Conservation (phyloP, 306 rosid species). For the Fragaria vesca region DNA sequence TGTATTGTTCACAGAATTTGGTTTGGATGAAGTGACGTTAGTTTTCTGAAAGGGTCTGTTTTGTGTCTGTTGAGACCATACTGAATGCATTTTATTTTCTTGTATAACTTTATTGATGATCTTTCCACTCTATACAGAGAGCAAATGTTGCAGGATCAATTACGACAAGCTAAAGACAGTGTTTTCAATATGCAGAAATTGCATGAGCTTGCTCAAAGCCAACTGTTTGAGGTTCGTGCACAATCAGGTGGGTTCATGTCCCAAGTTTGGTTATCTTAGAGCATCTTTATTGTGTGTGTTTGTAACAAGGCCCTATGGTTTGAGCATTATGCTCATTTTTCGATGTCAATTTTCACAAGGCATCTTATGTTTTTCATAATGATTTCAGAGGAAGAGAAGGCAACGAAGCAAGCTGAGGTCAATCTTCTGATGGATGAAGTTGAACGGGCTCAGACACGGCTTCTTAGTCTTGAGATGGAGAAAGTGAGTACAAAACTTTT, state of each 20-base stretch:
- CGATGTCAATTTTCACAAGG: slow-evolving; percentile 5
- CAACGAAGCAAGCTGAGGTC: slow-evolving; percentile 91
- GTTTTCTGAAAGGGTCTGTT: slow-evolving; percentile 8
- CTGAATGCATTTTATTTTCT: slow-evolving; percentile 17
- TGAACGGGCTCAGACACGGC: slow-evolving; percentile 63
- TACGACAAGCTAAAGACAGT: slow-evolving; percentile 90
- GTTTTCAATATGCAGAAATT: slow-evolving; percentile 92
- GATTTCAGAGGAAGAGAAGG: slow-evolving; percentile 74
- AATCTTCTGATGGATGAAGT: slow-evolving; percentile 72
- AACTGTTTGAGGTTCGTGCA: slow-evolving; percentile 89
- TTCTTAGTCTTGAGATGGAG: slow-evolving; percentile 65
- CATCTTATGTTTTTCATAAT: slow-evolving; percentile 15
- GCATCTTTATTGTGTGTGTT: slow-evolving; percentile 3
- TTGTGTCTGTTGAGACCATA: background rate
- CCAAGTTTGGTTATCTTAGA: background rate
- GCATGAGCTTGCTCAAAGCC: slow-evolving; percentile 95
- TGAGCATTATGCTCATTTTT: slow-evolving; percentile 18
- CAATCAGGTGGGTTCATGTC: slow-evolving; percentile 66
- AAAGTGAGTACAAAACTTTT: slow-evolving; percentile 34
- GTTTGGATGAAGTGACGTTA: background rate
- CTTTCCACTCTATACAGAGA: slow-evolving; percentile 57
- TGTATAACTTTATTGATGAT: slow-evolving; percentile 14
- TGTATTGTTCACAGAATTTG: background rate
- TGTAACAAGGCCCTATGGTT: background rate
- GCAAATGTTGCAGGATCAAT: slow-evolving; percentile 83